Percentiles rank a stretch among this genome's conserved stretches.
Conservation (phyloP, 208 protist genomes). For the Crithidia acanthocephali region DNA sequence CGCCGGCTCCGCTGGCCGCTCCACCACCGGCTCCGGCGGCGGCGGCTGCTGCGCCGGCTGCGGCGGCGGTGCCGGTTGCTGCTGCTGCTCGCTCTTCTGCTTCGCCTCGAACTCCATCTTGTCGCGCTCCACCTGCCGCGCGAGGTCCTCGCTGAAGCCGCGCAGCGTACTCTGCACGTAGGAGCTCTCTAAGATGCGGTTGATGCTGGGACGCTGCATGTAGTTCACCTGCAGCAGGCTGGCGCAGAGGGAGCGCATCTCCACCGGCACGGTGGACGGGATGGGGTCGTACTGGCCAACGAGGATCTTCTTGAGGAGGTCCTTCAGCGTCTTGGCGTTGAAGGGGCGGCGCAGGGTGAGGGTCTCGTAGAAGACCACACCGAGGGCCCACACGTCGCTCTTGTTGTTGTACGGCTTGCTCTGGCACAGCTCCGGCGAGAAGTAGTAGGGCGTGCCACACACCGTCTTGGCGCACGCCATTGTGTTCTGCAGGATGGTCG, state of each 20-base stretch:
- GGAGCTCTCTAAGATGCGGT: constrained; percentile 84
- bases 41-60: not conserved
- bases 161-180: constrained; percentile 88
- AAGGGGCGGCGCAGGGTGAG: constrained; percentile 92
- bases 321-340: constrained; percentile 88
- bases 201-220: constrained; percentile 84
- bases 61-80: constrained; percentile 10
- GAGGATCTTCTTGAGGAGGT: constrained; percentile 92
- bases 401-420: constrained; percentile 96
- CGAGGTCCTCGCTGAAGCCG: constrained; percentile 83
- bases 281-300: constrained; percentile 89
- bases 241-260: constrained; percentile 83
- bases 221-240: constrained; percentile 87
- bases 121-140: constrained; percentile 86
- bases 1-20: constrained; percentile 24
- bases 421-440: constrained; percentile 96
- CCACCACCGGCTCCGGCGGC: constrained; percentile 5
- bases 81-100: constrained; percentile 32
- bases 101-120: constrained; percentile 76
- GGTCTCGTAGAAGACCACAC: constrained; percentile 92
- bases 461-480: constrained; percentile 93
- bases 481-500: constrained; percentile 93
- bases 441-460: constrained; percentile 97
- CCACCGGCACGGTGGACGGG: constrained; percentile 66
- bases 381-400: constrained; percentile 94